These are phyloP conservation scores for Candida tallmaniae DNA, from an alignment of 805 yeast genomes.

Conservation along the genomic window DNA sequence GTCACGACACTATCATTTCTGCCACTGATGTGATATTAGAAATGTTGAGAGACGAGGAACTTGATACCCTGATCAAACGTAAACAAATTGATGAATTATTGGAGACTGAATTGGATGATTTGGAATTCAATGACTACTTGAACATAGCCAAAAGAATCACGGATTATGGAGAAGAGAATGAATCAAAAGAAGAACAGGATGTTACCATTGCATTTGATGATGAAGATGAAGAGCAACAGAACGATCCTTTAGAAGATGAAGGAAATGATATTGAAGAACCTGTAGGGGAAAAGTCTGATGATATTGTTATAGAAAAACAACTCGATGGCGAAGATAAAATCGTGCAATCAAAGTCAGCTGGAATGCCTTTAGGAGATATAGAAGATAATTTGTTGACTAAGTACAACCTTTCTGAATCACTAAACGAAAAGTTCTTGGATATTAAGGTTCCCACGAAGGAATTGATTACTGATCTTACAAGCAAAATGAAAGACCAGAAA, in stretches of 20 bases:
- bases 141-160: constrained; percentile 44
- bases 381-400: constrained; percentile 1
- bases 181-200: constrained; percentile 26
- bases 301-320: neutral
- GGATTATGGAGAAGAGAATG: constrained; percentile 37
- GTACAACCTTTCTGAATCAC: neutral
- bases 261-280: constrained; percentile 24
- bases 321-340: neutral
- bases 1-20: constrained; percentile 66
- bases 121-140: constrained; percentile 43
- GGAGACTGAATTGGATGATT: constrained; percentile 31
- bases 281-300: constrained; percentile 7
- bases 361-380: constrained; percentile 5
- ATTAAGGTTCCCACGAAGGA: neutral
- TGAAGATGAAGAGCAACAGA: constrained; percentile 23
- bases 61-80: constrained; percentile 42
- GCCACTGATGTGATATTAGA: constrained; percentile 66
- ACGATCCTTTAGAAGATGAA: constrained; percentile 21
- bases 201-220: constrained; percentile 37
- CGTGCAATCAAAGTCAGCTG: neutral
- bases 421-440: neutral
- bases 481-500: neutral
- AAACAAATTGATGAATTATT: constrained; percentile 50
- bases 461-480: neutral
- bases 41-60: constrained; percentile 44